Conservation (phyloP, 2,329 filamentous ascomycete species). For the Alternaria sp. region DNA sequence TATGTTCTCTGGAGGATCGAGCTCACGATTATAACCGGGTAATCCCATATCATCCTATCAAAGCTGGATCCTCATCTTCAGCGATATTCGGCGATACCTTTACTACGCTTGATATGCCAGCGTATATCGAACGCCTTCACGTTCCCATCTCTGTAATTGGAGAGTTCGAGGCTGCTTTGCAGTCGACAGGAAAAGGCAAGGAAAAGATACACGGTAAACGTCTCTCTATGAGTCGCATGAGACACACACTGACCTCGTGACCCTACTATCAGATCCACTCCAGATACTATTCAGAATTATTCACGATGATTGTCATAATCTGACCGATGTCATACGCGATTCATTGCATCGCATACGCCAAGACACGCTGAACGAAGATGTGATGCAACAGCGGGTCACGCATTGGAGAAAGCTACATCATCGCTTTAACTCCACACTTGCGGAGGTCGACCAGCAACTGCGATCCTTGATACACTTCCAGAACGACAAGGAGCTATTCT, state of each 20-base stretch:
- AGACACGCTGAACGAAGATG: slow-evolving; percentile 16
- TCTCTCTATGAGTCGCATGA: not conserved
- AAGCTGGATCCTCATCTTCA: not conserved
- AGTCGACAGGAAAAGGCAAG: not conserved
- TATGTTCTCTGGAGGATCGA: no score
- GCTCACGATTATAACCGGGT: not conserved
- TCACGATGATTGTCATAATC: slow-evolving; percentile 14
- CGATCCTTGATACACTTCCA: not conserved
- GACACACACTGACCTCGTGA: not conserved
- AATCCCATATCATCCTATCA: not conserved
- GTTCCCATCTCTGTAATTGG: not conserved
- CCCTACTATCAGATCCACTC: slow-evolving; percentile 61
- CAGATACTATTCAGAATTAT: slow-evolving; percentile 16
- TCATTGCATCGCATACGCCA: slow-evolving; percentile 24
- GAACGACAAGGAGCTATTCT: not conserved
- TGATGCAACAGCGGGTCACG: not conserved
- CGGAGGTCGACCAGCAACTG: not conserved
- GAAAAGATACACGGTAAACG: not conserved
- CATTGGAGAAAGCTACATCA: not conserved
- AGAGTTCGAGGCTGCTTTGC: not conserved
- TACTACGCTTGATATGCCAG: not conserved
- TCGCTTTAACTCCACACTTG: not conserved
- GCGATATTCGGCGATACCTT: not conserved
- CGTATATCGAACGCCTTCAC: not conserved
- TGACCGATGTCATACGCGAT: slow-evolving; percentile 17